A percentile compares a stretch with the other conserved stretches of the same genome.
phyloP scores from a whole-genome alignment of 1,139 yeast species.

The Fermentozyma sake region DNA sequence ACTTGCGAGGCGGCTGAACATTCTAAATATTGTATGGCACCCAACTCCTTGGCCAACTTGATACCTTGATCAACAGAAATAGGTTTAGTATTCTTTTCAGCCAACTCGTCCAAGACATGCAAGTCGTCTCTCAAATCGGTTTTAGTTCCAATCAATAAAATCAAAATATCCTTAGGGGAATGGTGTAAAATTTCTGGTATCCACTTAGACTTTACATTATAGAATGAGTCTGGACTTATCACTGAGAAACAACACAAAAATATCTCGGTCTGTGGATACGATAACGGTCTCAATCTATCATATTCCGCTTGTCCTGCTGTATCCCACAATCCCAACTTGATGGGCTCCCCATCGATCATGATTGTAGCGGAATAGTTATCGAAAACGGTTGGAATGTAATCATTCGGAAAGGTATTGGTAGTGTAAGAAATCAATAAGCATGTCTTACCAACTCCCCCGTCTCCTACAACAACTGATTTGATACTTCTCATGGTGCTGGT shows the following conservation, averaged over 20 bases:
- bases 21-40: conserved; percentile 74
- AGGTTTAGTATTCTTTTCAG: conserved; percentile 59
- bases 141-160: conserved; percentile 82
- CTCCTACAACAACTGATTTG: conserved; percentile 94
- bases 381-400: conserved; percentile 78
- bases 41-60: conserved; percentile 65
- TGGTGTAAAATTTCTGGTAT: conserved; percentile 85
- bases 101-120: conserved; percentile 67
- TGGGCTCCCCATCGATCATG: conserved; percentile 75
- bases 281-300: conserved; percentile 83
- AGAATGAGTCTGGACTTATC: conserved; percentile 76
- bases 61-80: conserved; percentile 60
- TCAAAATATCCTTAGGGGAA: conserved; percentile 70
- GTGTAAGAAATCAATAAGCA: conserved; percentile 87
- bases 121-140: conserved; percentile 80
- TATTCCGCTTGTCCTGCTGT: conserved; percentile 98
- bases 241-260: conserved; percentile 85
- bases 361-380: conserved; percentile 62
- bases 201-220: conserved; percentile 75
- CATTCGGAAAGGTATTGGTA: conserved; percentile 82
- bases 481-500: conserved; percentile 84
- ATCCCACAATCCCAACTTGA: conserved; percentile 88
- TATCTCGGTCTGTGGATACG: conserved; percentile 90
- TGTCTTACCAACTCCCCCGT: conserved; percentile 95
- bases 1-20: conserved; percentile 92